Conservation (phyloP, 1,284 basidiomycete species). For the Stereum hirsutum region DNA sequence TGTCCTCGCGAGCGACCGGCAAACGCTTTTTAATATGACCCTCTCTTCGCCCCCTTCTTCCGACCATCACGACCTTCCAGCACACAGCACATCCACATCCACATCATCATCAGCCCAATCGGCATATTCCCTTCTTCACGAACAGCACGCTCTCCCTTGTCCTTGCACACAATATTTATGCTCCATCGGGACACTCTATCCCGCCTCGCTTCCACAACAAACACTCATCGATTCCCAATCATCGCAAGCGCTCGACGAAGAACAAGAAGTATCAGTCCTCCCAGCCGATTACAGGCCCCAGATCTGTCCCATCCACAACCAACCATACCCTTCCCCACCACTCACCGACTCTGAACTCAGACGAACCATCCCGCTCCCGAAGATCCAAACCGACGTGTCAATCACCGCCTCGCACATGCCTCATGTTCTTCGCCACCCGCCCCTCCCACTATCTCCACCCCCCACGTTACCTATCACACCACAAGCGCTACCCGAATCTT, state of each 20-base stretch:
- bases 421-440: constrained; percentile 16
- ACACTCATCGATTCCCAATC: neutral
- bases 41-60: no score
- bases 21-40: no score
- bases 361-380: constrained; percentile 24
- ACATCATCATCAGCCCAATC: no score
- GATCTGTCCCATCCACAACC: constrained; percentile 5
- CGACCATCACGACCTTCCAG: no score
- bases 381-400: constrained; percentile 8
- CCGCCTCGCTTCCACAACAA: neutral
- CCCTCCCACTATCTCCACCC: constrained; percentile 31
- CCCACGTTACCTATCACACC: constrained; percentile 29
- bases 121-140: no score
- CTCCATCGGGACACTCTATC: no score
- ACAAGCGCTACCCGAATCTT: constrained; percentile 26
- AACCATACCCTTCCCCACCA: constrained; percentile 26
- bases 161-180: no score
- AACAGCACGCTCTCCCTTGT: no score
- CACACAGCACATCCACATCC: no score
- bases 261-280: neutral
- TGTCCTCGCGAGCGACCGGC: no score
- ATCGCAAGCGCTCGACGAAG: neutral
- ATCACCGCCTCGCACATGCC: constrained; percentile 20
- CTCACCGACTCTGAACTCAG: constrained; percentile 25
- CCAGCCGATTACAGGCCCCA: neutral